Base-by-base conservation (phyloP, 2,329 filamentous ascomycete genomes). In the Byssochlamys sp. region DNA sequence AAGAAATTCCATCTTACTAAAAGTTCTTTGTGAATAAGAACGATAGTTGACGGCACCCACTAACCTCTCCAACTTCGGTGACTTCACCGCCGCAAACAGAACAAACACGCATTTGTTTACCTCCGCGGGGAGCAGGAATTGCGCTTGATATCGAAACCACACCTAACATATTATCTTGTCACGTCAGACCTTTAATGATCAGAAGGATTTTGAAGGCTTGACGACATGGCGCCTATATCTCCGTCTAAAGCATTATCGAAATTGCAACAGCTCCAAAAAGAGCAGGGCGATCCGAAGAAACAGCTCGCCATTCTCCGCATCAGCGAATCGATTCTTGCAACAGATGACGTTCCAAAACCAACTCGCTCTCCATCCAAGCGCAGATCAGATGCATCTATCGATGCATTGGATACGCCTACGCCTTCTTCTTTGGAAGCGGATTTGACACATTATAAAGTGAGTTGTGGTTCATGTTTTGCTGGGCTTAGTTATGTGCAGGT, bases 391-490 rank as follows among this genome's bases (percentile, higher is more conserved):
- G 84, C 84, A 52, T 90, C 88, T 33, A 81, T 79, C 62, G 76
- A 83, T 60, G 80, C 81, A 26, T 80, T 85, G 60, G 84, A 87
- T 63, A 84, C 81, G 60, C 83, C 84, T 19, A 89, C 86, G 9
- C 90, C 91, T 0, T 83, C 87, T 14, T 87, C 87, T 19, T 80
- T 97, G 6, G 85, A 89, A 62, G 89, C 89, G 28, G 92, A 97
- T 72, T 80, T 97, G 28, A 80, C 82, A 29, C 91, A 97, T 73
- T 96, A 97, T 77, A 90, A 89, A 69, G 83, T 83, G 69, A 28
- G 59, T 25, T 14, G 54, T 54, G 31, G 14, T 4, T 25, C 12
- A 14, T 19, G 11, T 10, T 26, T 26, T 28, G 10, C 29, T 26
- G 1, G n/a, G 28, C 51, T 25, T 25, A 19, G 19, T 19, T 19